phyloP scores from a whole-genome alignment of 164 flowering plant genomes.

The Nymphaea colorata region DNA sequence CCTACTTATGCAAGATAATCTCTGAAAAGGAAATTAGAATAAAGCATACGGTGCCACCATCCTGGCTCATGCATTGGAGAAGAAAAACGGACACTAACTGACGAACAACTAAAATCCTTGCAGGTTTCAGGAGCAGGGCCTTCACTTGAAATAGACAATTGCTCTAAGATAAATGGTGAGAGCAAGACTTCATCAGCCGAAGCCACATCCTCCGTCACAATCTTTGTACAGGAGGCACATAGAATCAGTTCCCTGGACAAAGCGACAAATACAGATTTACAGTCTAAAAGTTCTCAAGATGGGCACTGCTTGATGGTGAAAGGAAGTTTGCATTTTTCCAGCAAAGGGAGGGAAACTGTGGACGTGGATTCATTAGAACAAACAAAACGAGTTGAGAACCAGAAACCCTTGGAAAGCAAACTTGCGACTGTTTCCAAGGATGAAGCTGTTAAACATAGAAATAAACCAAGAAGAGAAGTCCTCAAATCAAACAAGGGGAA shows the following conservation, averaged over 20 bases:
- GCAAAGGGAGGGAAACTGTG: background rate
- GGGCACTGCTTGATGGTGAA: background rate
- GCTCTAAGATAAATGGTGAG: background rate
- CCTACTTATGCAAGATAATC: too few species aligned
- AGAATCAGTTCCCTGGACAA: background rate
- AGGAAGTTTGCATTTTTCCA: background rate
- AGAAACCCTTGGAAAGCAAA: background rate
- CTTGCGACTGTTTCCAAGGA: background rate
- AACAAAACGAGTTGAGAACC: background rate
- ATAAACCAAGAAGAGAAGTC: conserved; percentile 5
- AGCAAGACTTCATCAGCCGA: background rate
- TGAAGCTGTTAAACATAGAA: background rate
- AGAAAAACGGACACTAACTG: background rate
- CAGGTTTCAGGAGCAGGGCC: background rate
- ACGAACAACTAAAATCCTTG: background rate
- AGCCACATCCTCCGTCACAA: background rate
- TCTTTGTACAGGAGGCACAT: background rate
- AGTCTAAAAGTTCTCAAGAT: conserved; percentile 1
- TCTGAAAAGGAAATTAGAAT: too few species aligned
- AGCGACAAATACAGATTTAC: conserved; percentile 1
- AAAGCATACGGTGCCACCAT: too few species aligned
- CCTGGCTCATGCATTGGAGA: too few species aligned
- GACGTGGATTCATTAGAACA: background rate
- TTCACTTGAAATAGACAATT: background rate
- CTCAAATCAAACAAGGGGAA: conserved; percentile 20